Evolutionary conservation across 2,329 filamentous ascomycete genomes (phyloP).

Genomic region (Botrytis fabae): DNA sequence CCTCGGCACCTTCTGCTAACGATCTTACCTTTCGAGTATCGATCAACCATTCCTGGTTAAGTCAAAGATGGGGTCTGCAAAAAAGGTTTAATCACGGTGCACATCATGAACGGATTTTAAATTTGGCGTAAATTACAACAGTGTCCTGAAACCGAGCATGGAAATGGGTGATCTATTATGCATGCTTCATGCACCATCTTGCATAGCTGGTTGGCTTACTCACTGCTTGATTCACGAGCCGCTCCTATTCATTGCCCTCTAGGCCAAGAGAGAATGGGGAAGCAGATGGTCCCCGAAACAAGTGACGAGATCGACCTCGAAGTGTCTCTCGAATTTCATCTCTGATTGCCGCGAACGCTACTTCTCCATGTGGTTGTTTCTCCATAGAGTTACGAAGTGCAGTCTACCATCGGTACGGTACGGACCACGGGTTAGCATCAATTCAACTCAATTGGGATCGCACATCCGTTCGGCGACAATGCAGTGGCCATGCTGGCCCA

Average conservation of each 20-base stretch:
- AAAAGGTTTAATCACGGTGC: slow-evolving; percentile 8
- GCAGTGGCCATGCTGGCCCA: neutral
- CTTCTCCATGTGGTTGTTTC: neutral
- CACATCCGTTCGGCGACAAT: neutral
- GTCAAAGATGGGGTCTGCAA: slow-evolving; percentile 6
- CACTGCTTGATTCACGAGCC: neutral
- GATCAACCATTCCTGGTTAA: neutral
- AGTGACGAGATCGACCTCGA: neutral
- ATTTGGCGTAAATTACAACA: neutral
- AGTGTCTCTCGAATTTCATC: slow-evolving; percentile 4
- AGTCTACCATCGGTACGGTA: neutral
- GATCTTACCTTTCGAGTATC: slow-evolving; percentile 8
- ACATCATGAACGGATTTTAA: slow-evolving; percentile 5
- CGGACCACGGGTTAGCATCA: neutral
- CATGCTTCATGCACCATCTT: neutral
- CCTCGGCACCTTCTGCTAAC: neutral
- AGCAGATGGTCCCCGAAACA: neutral
- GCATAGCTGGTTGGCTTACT: neutral
- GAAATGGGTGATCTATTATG: slow-evolving; percentile 2
- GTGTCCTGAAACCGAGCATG: neutral
- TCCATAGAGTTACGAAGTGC: neutral
- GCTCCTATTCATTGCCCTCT: neutral
- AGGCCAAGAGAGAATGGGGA: neutral
- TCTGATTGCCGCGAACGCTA: neutral
- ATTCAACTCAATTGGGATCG: slow-evolving; percentile 10